These are phyloP conservation scores for Evansstolkia leycettana DNA, from an alignment of 495 filamentous ascomycete genomes.

Conservation along the genomic window DNA sequence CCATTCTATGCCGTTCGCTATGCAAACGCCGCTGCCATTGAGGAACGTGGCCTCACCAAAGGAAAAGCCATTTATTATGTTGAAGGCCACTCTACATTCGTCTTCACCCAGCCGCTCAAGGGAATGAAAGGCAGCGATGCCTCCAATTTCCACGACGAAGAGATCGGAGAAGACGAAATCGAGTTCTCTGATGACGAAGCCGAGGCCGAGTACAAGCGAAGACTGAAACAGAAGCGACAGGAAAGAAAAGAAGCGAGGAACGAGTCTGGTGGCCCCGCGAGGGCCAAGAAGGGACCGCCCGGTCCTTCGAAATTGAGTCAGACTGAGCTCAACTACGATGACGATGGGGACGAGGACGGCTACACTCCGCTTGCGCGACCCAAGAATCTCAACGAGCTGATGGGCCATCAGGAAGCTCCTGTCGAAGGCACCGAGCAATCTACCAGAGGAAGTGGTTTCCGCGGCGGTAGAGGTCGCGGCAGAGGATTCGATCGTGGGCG, in stretches of 20 bases:
- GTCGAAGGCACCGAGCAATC: conserved; percentile 28
- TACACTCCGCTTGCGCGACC: conserved; percentile 62
- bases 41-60: conserved; percentile 45
- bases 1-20: conserved; percentile 74
- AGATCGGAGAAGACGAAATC: conserved; percentile 69
- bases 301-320: conserved; percentile 29
- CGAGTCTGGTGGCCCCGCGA: conserved; percentile 21
- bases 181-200: conserved; percentile 96
- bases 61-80: conserved; percentile 71
- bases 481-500: conserved; percentile 33
- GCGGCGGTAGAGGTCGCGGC: conserved; percentile 28
- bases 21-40: conserved; percentile 49
- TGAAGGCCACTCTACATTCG: conserved; percentile 57
- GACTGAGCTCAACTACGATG: conserved; percentile 43
- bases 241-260: conserved; percentile 31
- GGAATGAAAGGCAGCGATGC: conserved; percentile 77
- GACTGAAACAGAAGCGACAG: conserved; percentile 47
- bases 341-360: conserved; percentile 35
- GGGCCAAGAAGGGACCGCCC: conserved; percentile 18
- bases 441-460: conserved; percentile 17
- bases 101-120: conserved; percentile 72
- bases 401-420: conserved; percentile 31
- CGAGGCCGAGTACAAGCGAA: conserved; percentile 70
- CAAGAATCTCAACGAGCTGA: conserved; percentile 42
- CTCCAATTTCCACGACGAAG: conserved; percentile 88